Percentiles rank a stretch among this genome's conserved stretches.
Conservation (phyloP, 371 early-diverging fungal species). For the Haplosporangium sp. region DNA sequence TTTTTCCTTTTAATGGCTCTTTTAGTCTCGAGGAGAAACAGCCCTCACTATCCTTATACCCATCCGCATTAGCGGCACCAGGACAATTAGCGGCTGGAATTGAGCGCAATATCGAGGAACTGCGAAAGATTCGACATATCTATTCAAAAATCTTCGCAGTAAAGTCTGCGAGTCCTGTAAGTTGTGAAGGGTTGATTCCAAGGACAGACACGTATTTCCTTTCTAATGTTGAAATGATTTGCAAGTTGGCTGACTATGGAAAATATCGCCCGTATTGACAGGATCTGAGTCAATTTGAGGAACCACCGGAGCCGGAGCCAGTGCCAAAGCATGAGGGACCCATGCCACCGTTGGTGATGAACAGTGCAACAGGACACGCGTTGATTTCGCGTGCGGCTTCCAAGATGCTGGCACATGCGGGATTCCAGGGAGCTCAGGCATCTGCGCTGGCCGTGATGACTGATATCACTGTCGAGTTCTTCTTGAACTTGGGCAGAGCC, state of each 20-base stretch:
- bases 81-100: constrained; percentile 68
- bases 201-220: no score
- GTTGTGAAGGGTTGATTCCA: constrained; percentile 6
- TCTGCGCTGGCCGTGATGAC: constrained; percentile 79
- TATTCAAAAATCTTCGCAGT: constrained; percentile 81
- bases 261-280: neutral
- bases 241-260: no score
- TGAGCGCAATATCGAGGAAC: constrained; percentile 69
- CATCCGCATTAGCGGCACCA: constrained; percentile 68
- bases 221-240: neutral
- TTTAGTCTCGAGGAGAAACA: constrained; percentile 34
- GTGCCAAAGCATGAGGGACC: constrained; percentile 43
- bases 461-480: constrained; percentile 81
- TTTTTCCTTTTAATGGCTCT: neutral
- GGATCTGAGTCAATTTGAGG: constrained; percentile 36
- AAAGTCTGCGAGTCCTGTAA: constrained; percentile 70
- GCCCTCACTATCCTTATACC: constrained; percentile 68
- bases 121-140: constrained; percentile 75
- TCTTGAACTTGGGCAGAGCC: constrained; percentile 86
- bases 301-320: constrained; percentile 36
- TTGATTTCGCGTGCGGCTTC: constrained; percentile 72
- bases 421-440: constrained; percentile 84
- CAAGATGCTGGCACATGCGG: constrained; percentile 84
- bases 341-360: constrained; percentile 69
- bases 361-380: constrained; percentile 66